phyloP scores from a whole-genome alignment of 2,329 filamentous ascomycete genomes.

The Laburnicola sp. region DNA sequence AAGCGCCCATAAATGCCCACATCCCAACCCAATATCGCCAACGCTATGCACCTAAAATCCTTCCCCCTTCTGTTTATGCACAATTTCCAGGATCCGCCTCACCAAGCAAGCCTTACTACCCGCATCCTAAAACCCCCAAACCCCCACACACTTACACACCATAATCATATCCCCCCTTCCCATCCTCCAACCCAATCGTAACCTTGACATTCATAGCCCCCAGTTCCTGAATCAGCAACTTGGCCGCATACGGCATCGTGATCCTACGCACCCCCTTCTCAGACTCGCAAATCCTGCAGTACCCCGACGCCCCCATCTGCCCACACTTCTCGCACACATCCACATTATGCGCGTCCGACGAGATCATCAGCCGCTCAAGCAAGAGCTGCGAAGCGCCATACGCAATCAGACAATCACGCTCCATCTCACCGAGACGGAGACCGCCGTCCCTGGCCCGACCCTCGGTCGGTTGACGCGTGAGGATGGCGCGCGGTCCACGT shows the following conservation, averaged over 20 bases:
- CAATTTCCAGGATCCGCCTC: too few relatives aligned
- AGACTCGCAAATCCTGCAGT: constrained; percentile 90
- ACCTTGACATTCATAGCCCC: constrained; percentile 99
- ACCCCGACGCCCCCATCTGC: constrained; percentile 92
- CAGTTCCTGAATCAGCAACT: constrained; percentile 92
- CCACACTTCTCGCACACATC: constrained; percentile 95
- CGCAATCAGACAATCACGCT: constrained; percentile 95
- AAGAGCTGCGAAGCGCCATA: constrained; percentile 93
- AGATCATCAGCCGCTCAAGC: constrained; percentile 91
- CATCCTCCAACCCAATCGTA: constrained; percentile 81
- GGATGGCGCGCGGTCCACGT: constrained; percentile 83
- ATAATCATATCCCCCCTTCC: constrained; percentile 13
- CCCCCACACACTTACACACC: background rate
- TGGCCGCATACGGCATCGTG: constrained; percentile 96
- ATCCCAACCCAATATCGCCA: too few relatives aligned
- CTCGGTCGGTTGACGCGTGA: constrained; percentile 95
- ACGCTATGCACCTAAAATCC: too few relatives aligned
- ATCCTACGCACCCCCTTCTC: constrained; percentile 84
- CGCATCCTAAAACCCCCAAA: too few relatives aligned
- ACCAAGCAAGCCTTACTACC: too few relatives aligned
- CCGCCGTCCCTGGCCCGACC: constrained; percentile 91
- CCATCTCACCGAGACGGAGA: constrained; percentile 95
- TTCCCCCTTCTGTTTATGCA: too few relatives aligned
- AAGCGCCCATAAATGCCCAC: too few relatives aligned
- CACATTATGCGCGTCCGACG: constrained; percentile 84